Evolutionary conservation across 2,329 filamentous ascomycete species (phyloP).

Genomic region (Aureobasidium sp.): DNA sequence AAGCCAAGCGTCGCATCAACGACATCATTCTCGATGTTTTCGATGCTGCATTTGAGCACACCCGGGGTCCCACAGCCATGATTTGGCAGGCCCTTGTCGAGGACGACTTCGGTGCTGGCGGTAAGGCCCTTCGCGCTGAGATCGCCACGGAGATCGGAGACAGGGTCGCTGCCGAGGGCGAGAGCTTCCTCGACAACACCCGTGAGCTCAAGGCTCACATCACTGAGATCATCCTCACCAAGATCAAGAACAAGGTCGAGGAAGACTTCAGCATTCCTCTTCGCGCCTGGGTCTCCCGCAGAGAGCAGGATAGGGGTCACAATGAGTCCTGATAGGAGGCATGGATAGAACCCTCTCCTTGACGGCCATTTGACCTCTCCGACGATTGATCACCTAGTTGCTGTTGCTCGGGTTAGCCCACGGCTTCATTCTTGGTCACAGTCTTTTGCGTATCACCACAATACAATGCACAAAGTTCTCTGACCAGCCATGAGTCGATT

Average conservation of each 20-base stretch:
- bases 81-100: not conserved
- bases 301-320: no score
- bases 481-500: not conserved
- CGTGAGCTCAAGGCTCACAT: not conserved
- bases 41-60: not conserved
- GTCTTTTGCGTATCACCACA: no score
- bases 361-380: not conserved
- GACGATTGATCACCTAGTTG: not conserved
- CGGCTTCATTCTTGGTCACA: not conserved
- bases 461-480: not conserved
- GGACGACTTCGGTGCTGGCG: not conserved
- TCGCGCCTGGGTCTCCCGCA: not conserved
- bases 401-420: no score
- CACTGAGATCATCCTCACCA: not conserved
- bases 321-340: not conserved
- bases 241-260: not conserved
- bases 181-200: not conserved
- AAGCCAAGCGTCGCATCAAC: not conserved
- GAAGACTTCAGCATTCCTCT: not conserved
- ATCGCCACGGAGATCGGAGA: not conserved
- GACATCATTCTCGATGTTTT: not conserved
- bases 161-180: not conserved
- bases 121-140: not conserved
- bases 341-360: not conserved
- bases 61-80: not conserved